Evolutionary conservation across 2,329 filamentous ascomycete genomes (phyloP), one percentile per base, ranked within the genome.

Genomic region (Ploettnerulaceae sp.): DNA sequence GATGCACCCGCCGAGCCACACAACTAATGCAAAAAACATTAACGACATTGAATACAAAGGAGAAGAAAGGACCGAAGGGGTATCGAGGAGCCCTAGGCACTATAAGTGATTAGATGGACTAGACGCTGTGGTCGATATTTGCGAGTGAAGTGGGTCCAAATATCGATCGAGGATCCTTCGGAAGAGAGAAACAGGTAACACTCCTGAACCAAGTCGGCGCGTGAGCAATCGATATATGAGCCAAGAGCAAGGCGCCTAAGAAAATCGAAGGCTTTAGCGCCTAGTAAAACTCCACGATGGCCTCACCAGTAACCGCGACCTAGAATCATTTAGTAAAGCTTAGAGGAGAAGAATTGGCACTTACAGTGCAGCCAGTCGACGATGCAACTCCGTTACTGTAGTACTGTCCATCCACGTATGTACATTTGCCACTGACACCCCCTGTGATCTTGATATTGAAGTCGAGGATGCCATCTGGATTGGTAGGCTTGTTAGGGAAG

Each of bases 401-500:
- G 46, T 57, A 65, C 31, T 43, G 25, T 31, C 61, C 59, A 41
- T 48, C 45, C 4, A 31, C 44, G 49, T 65, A 65, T 20, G 48
- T 40, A 35, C 63, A 65, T 26, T 45, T 49, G 17, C 57, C 62
- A 22, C 48, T 55, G 31, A 63, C 55, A 51, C 54, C 83, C 45
- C 88, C 89, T 33, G 63, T 71, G 57, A 96, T 84, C 60, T 82
- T 77, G 62, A 96, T 80, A 64, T 84, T 85, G 71, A 86, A 95
- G 66, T 89, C 75, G 29, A 95, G 81, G 52, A 71, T 67, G 28
- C 79, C 61, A 36, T 62, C 81, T 14, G 67, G 65, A 58, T 80
- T 88, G 46, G 86, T 94, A 4, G 89, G 89, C 51, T 69, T 62
- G 73, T 97, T 96, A 64, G 82, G 81, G 76, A 91, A 89, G 66